Evolutionary conservation across 768 basidiomycete genomes (phyloP), one percentile per base, ranked within the genome.

Genomic region (Wakefieldia striispora): DNA sequence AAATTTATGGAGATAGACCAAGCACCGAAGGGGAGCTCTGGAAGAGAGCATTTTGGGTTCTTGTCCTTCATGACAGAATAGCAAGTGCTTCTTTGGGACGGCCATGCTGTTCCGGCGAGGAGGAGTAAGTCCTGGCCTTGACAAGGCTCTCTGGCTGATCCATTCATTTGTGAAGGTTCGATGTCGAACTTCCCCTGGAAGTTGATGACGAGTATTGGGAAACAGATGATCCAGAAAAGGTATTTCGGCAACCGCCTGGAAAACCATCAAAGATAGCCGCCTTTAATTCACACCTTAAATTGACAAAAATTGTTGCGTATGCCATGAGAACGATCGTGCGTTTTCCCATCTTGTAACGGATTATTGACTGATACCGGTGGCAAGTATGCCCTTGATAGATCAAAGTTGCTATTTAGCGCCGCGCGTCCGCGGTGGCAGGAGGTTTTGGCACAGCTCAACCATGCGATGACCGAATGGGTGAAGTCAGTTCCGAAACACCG

Each of bases 151-250:
- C 33, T 47, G 20, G 43, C 43, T 59, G 17, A 61, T 44, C 19
- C 19, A 10, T 46, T 36, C n/a, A 21, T 24, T 63, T 54, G 45
- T 53, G n/a, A 55, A 93, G 91, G 64, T 91, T 90, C 62, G 92
- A 95, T 62, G 71, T 86, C 23, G 91, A 91, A 40, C 70, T 88
- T 29, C 89, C 89, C 35, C 75, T 88, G 12, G 89, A 91, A 64
- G 84, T 92, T 13, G 89, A 95, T 55, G 85, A 87, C 57, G 81
- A 84, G 53, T 91, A 82, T 61, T 94, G 89, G 90, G 78, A 82
- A 53, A 69, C 67, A 16, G 71, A 67, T 45, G 75, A 75, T 47
- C 72, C 78, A 12, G 64, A 70, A 10, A 62, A 66, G 23, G 75
- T 77, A 24, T 91, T 89, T 68, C 76, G 77, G 51, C 91, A 92